Percentiles rank a stretch among this genome's conserved stretches.
These are phyloP conservation scores for Candida labiduridarum DNA, from an alignment of 1,139 yeast genomes.

Conservation along the genomic window DNA sequence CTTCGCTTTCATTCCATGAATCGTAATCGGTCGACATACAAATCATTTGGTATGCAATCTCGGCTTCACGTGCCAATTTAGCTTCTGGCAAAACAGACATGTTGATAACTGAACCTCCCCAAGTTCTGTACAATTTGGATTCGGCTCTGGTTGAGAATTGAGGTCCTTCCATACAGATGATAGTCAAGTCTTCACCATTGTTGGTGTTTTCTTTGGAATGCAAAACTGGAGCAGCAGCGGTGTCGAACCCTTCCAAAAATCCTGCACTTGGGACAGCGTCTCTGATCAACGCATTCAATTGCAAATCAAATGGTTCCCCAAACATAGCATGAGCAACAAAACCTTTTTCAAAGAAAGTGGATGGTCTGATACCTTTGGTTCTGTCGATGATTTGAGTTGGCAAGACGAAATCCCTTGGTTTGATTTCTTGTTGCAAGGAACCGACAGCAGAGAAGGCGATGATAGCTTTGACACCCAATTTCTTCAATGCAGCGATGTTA, in stretches of 20 bases:
- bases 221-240: slow-evolving; percentile 42
- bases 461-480: slow-evolving; percentile 81
- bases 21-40: slow-evolving; percentile 99
- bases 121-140: slow-evolving; percentile 78
- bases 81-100: slow-evolving; percentile 97
- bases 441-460: slow-evolving; percentile 97
- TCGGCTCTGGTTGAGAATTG: slow-evolving; percentile 98
- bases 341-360: slow-evolving; percentile 89
- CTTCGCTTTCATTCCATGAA: slow-evolving; percentile 95
- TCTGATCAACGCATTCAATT: slow-evolving; percentile 65
- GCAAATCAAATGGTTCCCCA: slow-evolving; percentile 92
- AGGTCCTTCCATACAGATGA: slow-evolving; percentile 99
- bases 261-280: slow-evolving; percentile 55
- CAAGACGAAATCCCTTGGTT: slow-evolving; percentile 91
- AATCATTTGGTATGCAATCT: slow-evolving; percentile 93
- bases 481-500: slow-evolving; percentile 92
- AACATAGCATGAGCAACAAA: slow-evolving; percentile 96
- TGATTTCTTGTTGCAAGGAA: slow-evolving; percentile 83
- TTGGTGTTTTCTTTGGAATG: slow-evolving; percentile 58
- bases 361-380: slow-evolving; percentile 91
- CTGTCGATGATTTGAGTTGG: slow-evolving; percentile 97
- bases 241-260: slow-evolving; percentile 54
- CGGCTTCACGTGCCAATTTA: slow-evolving; percentile 96
- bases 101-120: slow-evolving; percentile 95
- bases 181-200: slow-evolving; percentile 67